phyloP scores from a whole-genome alignment of 2,329 filamentous ascomycete species.

The Ophiostoma sp. region DNA sequence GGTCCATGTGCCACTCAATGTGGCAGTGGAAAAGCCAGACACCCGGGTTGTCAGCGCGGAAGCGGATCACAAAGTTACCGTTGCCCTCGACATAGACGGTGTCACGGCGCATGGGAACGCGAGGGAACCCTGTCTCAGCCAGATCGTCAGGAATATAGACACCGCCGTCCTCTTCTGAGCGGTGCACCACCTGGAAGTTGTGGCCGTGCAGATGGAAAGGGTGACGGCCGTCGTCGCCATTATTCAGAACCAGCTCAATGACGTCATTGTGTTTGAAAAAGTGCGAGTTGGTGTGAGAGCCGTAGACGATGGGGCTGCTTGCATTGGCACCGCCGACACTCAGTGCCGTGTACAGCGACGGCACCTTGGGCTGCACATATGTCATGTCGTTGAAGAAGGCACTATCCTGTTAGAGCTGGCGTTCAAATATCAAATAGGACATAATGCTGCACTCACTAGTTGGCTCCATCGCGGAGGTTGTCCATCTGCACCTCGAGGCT shows the following conservation, averaged over 20 bases:
- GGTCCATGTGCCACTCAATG: slow-evolving; percentile 57
- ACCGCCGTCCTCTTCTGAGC: slow-evolving; percentile 58
- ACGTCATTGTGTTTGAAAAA: slow-evolving; percentile 66
- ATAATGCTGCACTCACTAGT: slow-evolving; percentile 53
- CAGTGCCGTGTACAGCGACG: slow-evolving; percentile 74
- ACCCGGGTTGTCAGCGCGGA: slow-evolving; percentile 49
- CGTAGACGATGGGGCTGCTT: slow-evolving; percentile 63
- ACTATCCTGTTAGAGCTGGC: slow-evolving; percentile 29
- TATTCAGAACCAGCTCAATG: slow-evolving; percentile 66
- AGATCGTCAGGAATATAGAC: slow-evolving; percentile 50
- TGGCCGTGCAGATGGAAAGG: slow-evolving; percentile 33
- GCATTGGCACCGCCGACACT: slow-evolving; percentile 59
- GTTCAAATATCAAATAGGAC: too few species aligned
- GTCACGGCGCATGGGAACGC: slow-evolving; percentile 60
- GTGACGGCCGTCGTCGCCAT: slow-evolving; percentile 30
- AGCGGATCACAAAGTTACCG: slow-evolving; percentile 52
- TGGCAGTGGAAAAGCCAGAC: slow-evolving; percentile 53
- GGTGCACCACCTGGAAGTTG: slow-evolving; percentile 50
- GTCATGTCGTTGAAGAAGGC: slow-evolving; percentile 77
- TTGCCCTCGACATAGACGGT: slow-evolving; percentile 43
- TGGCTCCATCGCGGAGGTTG: slow-evolving; percentile 65
- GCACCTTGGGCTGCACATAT: slow-evolving; percentile 72
- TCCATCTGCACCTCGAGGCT: slow-evolving; percentile 66
- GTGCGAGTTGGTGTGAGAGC: slow-evolving; percentile 63
- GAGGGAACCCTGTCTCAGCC: slow-evolving; percentile 36